Evolutionary conservation across 257 asterid species (phyloP), one percentile per base, ranked within the genome.

Genomic region (Cynanchum wilfordii): DNA sequence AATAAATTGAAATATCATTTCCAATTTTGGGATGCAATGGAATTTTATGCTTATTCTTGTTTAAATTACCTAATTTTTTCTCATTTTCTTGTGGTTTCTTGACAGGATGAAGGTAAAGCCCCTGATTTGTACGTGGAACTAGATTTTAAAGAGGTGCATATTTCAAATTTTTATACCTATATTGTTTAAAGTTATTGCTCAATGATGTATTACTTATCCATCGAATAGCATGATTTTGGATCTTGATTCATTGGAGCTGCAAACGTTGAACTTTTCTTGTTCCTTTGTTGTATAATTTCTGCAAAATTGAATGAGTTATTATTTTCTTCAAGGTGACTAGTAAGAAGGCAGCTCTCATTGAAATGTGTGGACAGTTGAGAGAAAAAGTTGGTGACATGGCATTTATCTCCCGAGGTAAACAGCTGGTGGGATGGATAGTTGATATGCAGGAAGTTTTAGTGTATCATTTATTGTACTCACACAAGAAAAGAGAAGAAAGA

Each of bases 71-170:
- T 19, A 66, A 36, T 51, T 78, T 50, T 25, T 47, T 40, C 47
- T 68, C 42, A 42, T 25, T 45, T 42, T 20, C 7, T 40, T 22
- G 22, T 66, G 54, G 54, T 30, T 82, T 77, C 76, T 76, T 81
- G 85, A 73, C 88, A 95, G 99, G 98, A 92, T 78, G 99, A 95
- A 86, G 96, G 96, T 71, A 95, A 78, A 87, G 90, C 91, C 2
- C 98, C 96, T 70, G 70, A 86, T 83, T 86, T 87, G 33, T 95
- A 86, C 20, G 97, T 95, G 79, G 99, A 95, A 73, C 82, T 95
- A 70, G 99, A 95, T 82, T 95, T 95, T 76, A 84, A 87, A 82
- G 99, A 95, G 99, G 99, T 95, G 78, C 66, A 71, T 13, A 45
- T 36, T 50, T 59, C 30, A 30, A 50, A 54, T 22, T 25, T 19